Percentiles rank a stretch among this genome's conserved stretches.
phyloP scores from a whole-genome alignment of 352 stramenopile species.

The Hyaloperonospora brassicae region DNA sequence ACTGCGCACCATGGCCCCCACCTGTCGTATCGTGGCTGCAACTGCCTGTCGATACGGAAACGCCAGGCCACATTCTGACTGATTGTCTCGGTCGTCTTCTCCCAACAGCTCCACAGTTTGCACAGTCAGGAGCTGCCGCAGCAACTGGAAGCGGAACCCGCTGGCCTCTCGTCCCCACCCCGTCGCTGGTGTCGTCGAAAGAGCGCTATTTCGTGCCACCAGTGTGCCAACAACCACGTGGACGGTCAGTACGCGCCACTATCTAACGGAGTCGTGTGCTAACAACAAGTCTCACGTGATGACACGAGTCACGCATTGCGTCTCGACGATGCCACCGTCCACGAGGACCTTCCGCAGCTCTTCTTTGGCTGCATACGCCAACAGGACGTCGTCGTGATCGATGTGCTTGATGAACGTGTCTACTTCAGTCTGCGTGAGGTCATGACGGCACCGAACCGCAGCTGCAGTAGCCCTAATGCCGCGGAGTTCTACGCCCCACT shows the following conservation, averaged over 20 bases:
- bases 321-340: neutral
- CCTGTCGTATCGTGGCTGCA: slow-evolving; percentile 7
- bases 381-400: slow-evolving; percentile 30
- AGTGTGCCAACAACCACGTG: neutral
- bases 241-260: neutral
- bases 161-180: slow-evolving; percentile 12
- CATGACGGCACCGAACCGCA: slow-evolving; percentile 5
- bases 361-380: slow-evolving; percentile 39
- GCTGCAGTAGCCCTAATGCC: slow-evolving; percentile 5
- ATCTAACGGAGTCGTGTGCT: neutral
- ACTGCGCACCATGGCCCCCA: slow-evolving; percentile 11
- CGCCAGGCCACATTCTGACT: slow-evolving; percentile 1
- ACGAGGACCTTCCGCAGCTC: slow-evolving; percentile 19
- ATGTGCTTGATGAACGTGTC: slow-evolving; percentile 19
- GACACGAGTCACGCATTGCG: slow-evolving; percentile 12
- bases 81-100: slow-evolving; percentile 3
- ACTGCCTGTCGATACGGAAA: slow-evolving; percentile 14
- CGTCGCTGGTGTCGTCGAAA: slow-evolving; percentile 1
- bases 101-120: neutral
- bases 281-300: slow-evolving; percentile 10
- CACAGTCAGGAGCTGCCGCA: slow-evolving; percentile 35
- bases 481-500: slow-evolving; percentile 10
- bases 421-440: slow-evolving; percentile 1
- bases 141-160: slow-evolving; percentile 42
- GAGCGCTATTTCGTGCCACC: slow-evolving; percentile 6